These are phyloP conservation scores for Tylopilus sp. DNA, from an alignment of 1,284 basidiomycete genomes.

Conservation along the genomic window DNA sequence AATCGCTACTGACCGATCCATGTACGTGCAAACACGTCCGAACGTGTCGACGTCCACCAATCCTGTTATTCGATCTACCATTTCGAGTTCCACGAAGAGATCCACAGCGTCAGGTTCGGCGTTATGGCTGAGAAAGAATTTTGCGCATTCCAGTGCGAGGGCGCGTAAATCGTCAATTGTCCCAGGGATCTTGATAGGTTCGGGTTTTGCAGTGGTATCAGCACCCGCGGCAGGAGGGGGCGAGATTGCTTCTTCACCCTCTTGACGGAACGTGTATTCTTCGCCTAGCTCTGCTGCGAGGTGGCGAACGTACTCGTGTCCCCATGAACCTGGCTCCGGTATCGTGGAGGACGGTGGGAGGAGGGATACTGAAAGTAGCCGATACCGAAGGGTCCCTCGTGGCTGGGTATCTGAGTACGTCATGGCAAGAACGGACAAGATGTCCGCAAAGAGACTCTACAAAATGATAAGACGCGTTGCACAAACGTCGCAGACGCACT, in stretches of 20 bases:
- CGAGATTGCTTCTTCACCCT: constrained; percentile 41
- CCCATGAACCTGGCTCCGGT: constrained; percentile 93
- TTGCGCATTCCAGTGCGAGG: constrained; percentile 84
- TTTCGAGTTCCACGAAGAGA: constrained; percentile 91
- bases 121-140: constrained; percentile 91
- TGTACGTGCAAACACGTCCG: constrained; percentile 93
- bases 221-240: constrained; percentile 32
- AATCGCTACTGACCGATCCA: constrained; percentile 72
- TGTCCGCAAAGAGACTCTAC: constrained; percentile 94
- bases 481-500: constrained; percentile 13
- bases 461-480: constrained; percentile 8
- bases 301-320: constrained; percentile 98
- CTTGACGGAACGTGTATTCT: constrained; percentile 71
- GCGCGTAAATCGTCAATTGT: constrained; percentile 71
- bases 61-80: constrained; percentile 73
- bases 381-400: constrained; percentile 90
- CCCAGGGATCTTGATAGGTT: constrained; percentile 39
- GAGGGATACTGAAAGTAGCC: constrained; percentile 77
- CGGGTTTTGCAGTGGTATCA: constrained; percentile 29
- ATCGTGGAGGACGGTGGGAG: constrained; percentile 59
- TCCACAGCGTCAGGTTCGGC: constrained; percentile 99
- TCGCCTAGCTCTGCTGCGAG: constrained; percentile 95
- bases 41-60: constrained; percentile 89
- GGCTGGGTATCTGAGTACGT: constrained; percentile 97
- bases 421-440: constrained; percentile 99